Evolutionary conservation across 441 rosid species (phyloP).

Genomic region (Populus tomentosa): DNA sequence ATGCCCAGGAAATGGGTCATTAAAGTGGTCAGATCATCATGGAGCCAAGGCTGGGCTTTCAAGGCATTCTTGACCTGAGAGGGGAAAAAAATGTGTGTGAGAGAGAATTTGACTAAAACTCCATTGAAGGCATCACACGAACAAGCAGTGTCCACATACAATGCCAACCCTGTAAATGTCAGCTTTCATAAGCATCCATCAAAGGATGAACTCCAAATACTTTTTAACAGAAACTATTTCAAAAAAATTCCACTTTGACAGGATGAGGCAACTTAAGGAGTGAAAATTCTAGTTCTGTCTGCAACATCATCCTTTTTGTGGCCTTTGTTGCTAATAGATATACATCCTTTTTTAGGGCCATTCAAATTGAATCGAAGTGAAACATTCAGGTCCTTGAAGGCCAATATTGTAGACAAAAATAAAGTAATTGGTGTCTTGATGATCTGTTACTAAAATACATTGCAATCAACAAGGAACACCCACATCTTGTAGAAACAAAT

Average conservation of each 20-base stretch:
- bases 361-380: no score
- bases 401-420: background rate
- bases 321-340: no score
- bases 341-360: no score
- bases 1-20: conserved; percentile 69
- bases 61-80: conserved; percentile 79
- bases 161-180: conserved; percentile 4
- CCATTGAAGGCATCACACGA: background rate
- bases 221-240: background rate
- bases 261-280: background rate
- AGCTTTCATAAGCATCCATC: background rate
- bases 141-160: background rate
- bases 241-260: background rate
- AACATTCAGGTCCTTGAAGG: no score
- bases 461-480: background rate
- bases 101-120: background rate
- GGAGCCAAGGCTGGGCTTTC: conserved; percentile 57
- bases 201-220: background rate
- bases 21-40: conserved; percentile 47
- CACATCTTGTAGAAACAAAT: background rate
- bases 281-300: background rate
- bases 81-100: conserved; percentile 3
- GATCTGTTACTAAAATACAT: background rate
- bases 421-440: background rate
- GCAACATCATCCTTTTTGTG: background rate